Evolutionary conservation across 2,329 filamentous ascomycete species (phyloP), one percentile per base, ranked within the genome.

Genomic region (Gremmenia infestans): DNA sequence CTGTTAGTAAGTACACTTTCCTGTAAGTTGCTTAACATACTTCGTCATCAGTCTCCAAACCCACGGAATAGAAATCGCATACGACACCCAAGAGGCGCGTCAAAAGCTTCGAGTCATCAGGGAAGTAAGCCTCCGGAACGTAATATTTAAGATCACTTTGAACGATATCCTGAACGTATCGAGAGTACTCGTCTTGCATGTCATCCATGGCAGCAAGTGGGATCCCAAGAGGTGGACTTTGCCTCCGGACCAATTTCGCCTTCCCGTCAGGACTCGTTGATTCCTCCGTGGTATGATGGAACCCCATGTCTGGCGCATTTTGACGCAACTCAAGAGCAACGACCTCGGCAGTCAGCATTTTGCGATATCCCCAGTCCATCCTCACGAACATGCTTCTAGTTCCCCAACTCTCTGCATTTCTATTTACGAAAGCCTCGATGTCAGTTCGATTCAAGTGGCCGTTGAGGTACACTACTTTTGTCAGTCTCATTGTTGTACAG

Each of bases 211-310:
- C 57, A 36, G 56, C 58, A 9, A 65, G 55, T 6, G 63, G 65
- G 28, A 69, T 67, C 14, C 65, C 65, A 11, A 69, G 57, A 1
- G 67, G 67, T 28, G 65, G 65, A 39, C 66, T 68, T 36, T 58
- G 54, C 49, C 64, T 63, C 48, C 56, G 55, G 8, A 65, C 58
- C 5, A 66, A 46, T 35, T 49, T 59, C 14, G 60, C 61, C 15
- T 50, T 42, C 4, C 52, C 55, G 14, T 28, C 37, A 19, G 46
- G 50, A 19, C 57, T 58, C 19, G 60, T 60, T 12, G 52, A 48
- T 11, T 59, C 52, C 23, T 28, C 45, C 15, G 59, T 59, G 32
- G 66, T 61, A 35, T 67, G 57, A 22, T 65, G 59, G 43, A 60
- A 62, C 11, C 56, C 56, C 50, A 67, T 60, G 43, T 67, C 62